Evolutionary conservation across 2,329 filamentous ascomycete species (phyloP), one percentile per base, ranked within the genome.

Genomic region (Polychaeton citri): DNA sequence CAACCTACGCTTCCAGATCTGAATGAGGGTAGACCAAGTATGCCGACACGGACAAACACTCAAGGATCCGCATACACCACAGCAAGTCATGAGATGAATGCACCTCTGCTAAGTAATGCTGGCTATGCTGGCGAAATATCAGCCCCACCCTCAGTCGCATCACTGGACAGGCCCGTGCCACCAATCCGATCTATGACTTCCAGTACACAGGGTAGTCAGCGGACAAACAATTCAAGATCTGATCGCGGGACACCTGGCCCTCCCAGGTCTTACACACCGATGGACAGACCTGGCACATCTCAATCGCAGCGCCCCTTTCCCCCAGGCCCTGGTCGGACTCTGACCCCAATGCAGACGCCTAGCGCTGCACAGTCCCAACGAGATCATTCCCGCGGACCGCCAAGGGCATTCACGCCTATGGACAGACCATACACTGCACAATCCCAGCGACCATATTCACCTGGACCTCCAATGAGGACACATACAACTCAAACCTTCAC

Each of bases 1-100:
- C 51, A 54, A 26, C 61, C 63, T 3, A 59, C 58, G 4, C 45
- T 48, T 51, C 65, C 43, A 58, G 70, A 53, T 57, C 56, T 58
- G 55, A 38, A 38, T 35, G 38, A 31, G 39, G 48, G 38, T 30
- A 53, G 62, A 32, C 60, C 63, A 20, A 45, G 45, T 7, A 57
- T 59, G 31, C 50, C 52, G 5, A 46, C 42, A 2, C 49, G 65
- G 36, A 55, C 57, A n/a, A 50, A 58, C 31, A 81, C 80, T 0
- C 65, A 69, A 42, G 61, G 63, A 13, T 79, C 79, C 0, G 60
- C 59, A 19, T 64, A 55, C 39, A 67, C 69, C 2, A 60, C 51
- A 32, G 49, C 63, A n/a, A 81, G 69, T 50, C 79, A 75, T 50
- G 71, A 68, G 9, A 76, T 79, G 2, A 73, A 78, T 41, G 69